Conservation (phyloP, 768 basidiomycete species). For the Austroboletus festivus region DNA sequence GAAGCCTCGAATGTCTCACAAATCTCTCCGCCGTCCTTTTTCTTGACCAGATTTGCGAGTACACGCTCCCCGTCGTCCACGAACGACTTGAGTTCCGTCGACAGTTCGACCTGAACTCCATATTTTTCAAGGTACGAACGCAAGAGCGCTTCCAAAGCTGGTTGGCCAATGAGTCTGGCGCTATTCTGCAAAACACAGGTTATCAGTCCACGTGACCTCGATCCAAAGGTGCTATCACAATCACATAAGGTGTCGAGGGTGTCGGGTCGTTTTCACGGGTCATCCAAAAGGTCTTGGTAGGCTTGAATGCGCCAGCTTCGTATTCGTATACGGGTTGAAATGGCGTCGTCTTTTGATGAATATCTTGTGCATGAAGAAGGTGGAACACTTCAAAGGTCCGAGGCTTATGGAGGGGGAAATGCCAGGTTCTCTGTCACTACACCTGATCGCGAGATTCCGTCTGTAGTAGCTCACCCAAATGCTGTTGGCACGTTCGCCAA, state of each 20-base stretch:
- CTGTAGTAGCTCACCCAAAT: conserved; percentile 32
- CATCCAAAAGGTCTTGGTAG: conserved; percentile 7
- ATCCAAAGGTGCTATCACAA: not conserved
- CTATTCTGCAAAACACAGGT: too few relatives aligned
- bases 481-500: conserved; percentile 39
- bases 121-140: conserved; percentile 18
- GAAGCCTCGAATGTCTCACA: conserved; percentile 27
- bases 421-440: not conserved
- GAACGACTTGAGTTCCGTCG: conserved; percentile 43
- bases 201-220: too few relatives aligned
- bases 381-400: conserved; percentile 44
- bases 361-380: conserved; percentile 39
- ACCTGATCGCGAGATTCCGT: not conserved
- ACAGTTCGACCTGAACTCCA: conserved; percentile 37
- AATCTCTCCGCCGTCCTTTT: conserved; percentile 17
- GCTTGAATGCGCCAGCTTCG: conserved; percentile 21
- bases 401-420: conserved; percentile 16
- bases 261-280: conserved; percentile 14
- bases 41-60: conserved; percentile 34
- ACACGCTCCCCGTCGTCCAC: conserved; percentile 37
- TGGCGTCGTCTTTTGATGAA: conserved; percentile 29
- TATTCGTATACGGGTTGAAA: conserved; percentile 34
- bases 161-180: too few relatives aligned
- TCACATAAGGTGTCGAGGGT: conserved; percentile 27
- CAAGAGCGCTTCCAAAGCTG: conserved; percentile 27